phyloP scores from a whole-genome alignment of 129 eudicot species.

The Pittosporum tobira region DNA sequence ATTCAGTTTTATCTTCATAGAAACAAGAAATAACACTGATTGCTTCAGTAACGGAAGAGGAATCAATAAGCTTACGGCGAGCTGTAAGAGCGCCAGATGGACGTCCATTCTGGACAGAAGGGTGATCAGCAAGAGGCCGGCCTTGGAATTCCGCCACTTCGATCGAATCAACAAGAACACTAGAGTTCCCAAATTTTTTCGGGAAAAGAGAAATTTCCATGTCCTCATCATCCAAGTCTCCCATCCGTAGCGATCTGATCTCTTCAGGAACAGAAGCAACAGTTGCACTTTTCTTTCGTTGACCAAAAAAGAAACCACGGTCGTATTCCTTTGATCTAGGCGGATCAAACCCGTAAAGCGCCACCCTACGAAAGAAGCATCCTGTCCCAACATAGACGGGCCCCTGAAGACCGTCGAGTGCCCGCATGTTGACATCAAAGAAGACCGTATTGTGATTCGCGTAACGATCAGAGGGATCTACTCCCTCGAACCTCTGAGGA shows the following conservation, averaged over 20 bases:
- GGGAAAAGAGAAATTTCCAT: slow-evolving; percentile 26
- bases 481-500: slow-evolving; percentile 54
- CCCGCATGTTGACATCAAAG: slow-evolving; percentile 55
- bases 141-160: slow-evolving; percentile 42
- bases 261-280: slow-evolving; percentile 20
- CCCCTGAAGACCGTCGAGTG: slow-evolving; percentile 53
- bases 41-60: slow-evolving; percentile 49
- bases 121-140: slow-evolving; percentile 33
- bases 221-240: slow-evolving; percentile 14
- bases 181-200: slow-evolving; percentile 25
- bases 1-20: slow-evolving; percentile 56
- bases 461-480: slow-evolving; percentile 50
- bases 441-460: slow-evolving; percentile 59
- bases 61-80: slow-evolving; percentile 45
- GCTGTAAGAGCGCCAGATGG: slow-evolving; percentile 48
- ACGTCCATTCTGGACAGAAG: slow-evolving; percentile 34
- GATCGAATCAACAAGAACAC: slow-evolving; percentile 23
- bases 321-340: slow-evolving; percentile 48
- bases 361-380: slow-evolving; percentile 45
- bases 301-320: slow-evolving; percentile 20
- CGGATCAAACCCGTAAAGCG: slow-evolving; percentile 49
- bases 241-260: slow-evolving; percentile 10
- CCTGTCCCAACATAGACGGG: slow-evolving; percentile 62
- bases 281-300: slow-evolving; percentile 17
- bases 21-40: slow-evolving; percentile 51